phyloP scores from a whole-genome alignment of 2,329 filamentous ascomycete species.

The Cordyceps cateniannulata region DNA sequence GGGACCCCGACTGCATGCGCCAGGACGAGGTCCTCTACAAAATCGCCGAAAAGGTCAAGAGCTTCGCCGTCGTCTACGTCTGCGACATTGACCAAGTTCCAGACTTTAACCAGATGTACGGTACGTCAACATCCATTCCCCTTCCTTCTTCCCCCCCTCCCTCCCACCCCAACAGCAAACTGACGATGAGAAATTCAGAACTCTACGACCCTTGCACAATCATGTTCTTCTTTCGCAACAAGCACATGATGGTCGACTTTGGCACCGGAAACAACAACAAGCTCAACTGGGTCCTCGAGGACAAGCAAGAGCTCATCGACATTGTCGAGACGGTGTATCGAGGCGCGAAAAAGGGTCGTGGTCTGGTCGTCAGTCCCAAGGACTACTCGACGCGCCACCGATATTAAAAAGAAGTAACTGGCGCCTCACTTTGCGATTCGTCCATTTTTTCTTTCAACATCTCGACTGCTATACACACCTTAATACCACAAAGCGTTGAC shows the following conservation, averaged over 20 bases:
- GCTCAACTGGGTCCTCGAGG: slow-evolving; percentile 86
- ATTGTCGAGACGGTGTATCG: slow-evolving; percentile 97
- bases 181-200: slow-evolving; percentile 30
- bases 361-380: slow-evolving; percentile 94
- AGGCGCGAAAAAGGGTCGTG: slow-evolving; percentile 95
- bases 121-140: slow-evolving; percentile 24
- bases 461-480: neutral
- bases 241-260: slow-evolving; percentile 98
- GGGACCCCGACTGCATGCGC: slow-evolving; percentile 66
- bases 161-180: no score
- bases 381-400: slow-evolving; percentile 39
- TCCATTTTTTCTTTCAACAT: no score
- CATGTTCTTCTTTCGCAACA: slow-evolving; percentile 97
- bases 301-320: slow-evolving; percentile 97
- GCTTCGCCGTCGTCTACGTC: slow-evolving; percentile 86
- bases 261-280: slow-evolving; percentile 99
- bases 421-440: no score
- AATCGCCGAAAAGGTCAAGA: slow-evolving; percentile 89
- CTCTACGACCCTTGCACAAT: slow-evolving; percentile 88
- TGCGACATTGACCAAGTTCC: slow-evolving; percentile 89
- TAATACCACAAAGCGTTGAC: neutral
- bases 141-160: slow-evolving; percentile 2
- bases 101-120: slow-evolving; percentile 96
- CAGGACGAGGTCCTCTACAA: slow-evolving; percentile 92
- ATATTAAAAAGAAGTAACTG: slow-evolving; percentile 25